phyloP scores from a whole-genome alignment of 164 flowering plant species.

The Vitis rupestris region DNA sequence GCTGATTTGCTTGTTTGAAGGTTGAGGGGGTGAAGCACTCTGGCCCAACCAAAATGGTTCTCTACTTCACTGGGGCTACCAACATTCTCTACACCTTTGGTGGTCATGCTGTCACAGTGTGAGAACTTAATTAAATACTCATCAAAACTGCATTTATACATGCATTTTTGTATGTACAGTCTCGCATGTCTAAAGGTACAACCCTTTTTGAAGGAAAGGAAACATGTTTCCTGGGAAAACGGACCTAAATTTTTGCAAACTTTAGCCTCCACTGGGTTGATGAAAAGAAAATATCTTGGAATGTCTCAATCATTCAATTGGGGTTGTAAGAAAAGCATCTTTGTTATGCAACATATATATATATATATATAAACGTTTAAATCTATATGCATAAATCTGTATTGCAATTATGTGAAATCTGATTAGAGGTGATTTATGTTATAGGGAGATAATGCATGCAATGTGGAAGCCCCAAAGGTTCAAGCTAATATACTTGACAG shows the following conservation, averaged over 20 bases:
- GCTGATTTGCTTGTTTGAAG: conserved; percentile 22
- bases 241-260: neutral
- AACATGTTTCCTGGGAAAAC: conserved; percentile 6
- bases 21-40: conserved; percentile 75
- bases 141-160: neutral
- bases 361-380: no score
- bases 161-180: no score
- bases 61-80: conserved; percentile 80
- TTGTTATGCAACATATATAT: no score
- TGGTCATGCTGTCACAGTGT: conserved; percentile 87
- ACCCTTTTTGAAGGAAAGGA: neutral
- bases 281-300: no score
- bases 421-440: neutral
- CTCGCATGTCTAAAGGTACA: neutral
- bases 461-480: conserved; percentile 86
- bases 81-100: conserved; percentile 82
- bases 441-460: conserved; percentile 78
- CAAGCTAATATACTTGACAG: conserved; percentile 63
- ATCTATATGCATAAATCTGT: no score
- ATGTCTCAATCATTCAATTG: no score
- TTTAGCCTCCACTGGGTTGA: neutral
- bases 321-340: no score
- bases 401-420: neutral
- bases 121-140: conserved; percentile 6
- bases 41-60: conserved; percentile 62